A percentile compares a stretch with the other conserved stretches of the same genome.
Conservation (phyloP, 257 asterid species). For the Vinca minor region DNA sequence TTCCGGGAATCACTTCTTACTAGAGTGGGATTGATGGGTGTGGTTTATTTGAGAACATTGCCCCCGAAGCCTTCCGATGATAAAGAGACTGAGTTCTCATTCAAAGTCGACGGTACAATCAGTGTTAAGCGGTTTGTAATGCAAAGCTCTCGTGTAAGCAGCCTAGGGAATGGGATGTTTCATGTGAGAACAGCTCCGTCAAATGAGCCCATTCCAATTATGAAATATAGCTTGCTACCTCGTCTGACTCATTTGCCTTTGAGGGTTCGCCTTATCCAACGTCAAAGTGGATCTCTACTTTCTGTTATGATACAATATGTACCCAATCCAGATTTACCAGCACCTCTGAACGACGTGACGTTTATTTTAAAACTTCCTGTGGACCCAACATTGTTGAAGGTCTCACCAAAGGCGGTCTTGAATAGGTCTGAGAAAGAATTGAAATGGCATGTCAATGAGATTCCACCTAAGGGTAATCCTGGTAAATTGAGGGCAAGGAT, state of each 20-base stretch:
- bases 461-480: conserved; percentile 71
- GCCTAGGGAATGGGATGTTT: conserved; percentile 76
- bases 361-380: conserved; percentile 76
- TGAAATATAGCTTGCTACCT: conserved; percentile 69
- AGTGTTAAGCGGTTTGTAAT: conserved; percentile 78
- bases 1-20: conserved; percentile 84
- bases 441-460: conserved; percentile 86
- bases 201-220: conserved; percentile 61
- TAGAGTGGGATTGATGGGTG: conserved; percentile 78
- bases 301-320: conserved; percentile 88
- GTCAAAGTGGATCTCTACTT: conserved; percentile 80
- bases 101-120: conserved; percentile 69
- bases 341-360: conserved; percentile 65
- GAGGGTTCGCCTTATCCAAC: conserved; percentile 76
- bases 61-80: conserved; percentile 59
- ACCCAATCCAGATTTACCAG: conserved; percentile 63
- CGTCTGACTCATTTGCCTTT: conserved; percentile 77
- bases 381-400: conserved; percentile 73
- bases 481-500: conserved; percentile 80
- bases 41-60: conserved; percentile 59
- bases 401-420: conserved; percentile 85
- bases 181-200: conserved; percentile 74
- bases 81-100: conserved; percentile 80
- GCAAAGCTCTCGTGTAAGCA: conserved; percentile 65
- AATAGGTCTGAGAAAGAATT: conserved; percentile 82